Conservation (phyloP, 345 rosid species). For the Turnera subulata region DNA sequence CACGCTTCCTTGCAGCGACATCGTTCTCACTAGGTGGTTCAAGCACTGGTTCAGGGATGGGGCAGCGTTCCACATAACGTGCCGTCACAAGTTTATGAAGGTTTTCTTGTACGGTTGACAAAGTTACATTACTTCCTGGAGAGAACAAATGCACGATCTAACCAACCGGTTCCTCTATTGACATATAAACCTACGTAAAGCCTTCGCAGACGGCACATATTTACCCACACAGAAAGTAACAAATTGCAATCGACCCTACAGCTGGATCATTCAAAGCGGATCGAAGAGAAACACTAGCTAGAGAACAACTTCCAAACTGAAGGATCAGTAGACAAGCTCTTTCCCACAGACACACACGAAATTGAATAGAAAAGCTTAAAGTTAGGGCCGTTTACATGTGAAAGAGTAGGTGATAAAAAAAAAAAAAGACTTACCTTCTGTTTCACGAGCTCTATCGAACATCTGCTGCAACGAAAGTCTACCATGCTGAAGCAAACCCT, state of each 20-base stretch:
- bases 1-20: conserved; percentile 45
- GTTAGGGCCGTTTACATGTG: too few species aligned
- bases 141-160: background rate
- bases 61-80: conserved; percentile 74
- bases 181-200: too few species aligned
- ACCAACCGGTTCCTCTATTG: background rate
- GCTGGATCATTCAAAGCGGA: too few species aligned
- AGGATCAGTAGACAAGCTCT: too few species aligned
- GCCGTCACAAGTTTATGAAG: conserved; percentile 51
- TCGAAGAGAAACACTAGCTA: too few species aligned
- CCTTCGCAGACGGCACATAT: too few species aligned
- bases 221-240: too few species aligned
- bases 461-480: conserved; percentile 76
- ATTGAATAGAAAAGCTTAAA: too few species aligned
- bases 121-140: conserved; percentile 27
- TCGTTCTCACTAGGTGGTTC: conserved; percentile 44
- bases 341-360: too few species aligned
- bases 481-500: conserved; percentile 78
- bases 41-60: conserved; percentile 68
- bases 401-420: too few species aligned
- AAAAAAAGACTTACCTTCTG: conserved; percentile 39
- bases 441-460: conserved; percentile 45
- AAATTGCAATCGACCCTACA: too few species aligned
- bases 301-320: too few species aligned
- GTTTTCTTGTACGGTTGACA: conserved; percentile 41